A percentile compares a stretch with the other conserved stretches of the same genome.
Conservation (phyloP, 192 early-diverging fungal species). For the Podila epicladia region DNA sequence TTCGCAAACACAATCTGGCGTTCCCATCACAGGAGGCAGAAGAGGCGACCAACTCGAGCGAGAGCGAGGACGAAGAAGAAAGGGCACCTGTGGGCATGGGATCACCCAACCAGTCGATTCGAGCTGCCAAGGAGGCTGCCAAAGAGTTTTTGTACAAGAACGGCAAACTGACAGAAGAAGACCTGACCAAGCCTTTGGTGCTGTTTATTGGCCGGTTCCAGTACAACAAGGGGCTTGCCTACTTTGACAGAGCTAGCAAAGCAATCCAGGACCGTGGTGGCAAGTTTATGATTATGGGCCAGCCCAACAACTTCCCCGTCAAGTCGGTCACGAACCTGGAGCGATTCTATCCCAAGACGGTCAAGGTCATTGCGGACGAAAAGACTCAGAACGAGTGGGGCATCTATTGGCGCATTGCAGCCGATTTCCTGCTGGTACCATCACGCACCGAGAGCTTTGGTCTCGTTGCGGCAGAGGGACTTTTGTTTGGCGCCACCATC, state of each 20-base stretch:
- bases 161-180: slow-evolving; percentile 42
- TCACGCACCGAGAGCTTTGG: slow-evolving; percentile 66
- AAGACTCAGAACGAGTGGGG: slow-evolving; percentile 58
- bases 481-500: slow-evolving; percentile 62
- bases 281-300: slow-evolving; percentile 64
- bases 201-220: slow-evolving; percentile 66
- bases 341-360: slow-evolving; percentile 47
- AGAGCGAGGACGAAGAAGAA: not conserved
- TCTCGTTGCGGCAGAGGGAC: slow-evolving; percentile 63
- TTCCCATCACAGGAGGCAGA: slow-evolving; percentile 52
- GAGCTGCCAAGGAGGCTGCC: slow-evolving; percentile 55
- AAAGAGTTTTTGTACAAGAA: slow-evolving; percentile 57
- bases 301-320: slow-evolving; percentile 61
- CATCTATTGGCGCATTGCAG: slow-evolving; percentile 58
- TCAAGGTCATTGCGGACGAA: slow-evolving; percentile 48
- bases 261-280: slow-evolving; percentile 51
- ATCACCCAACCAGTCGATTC: slow-evolving; percentile 22
- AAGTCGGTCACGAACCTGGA: slow-evolving; percentile 46
- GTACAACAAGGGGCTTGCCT: slow-evolving; percentile 66
- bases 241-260: slow-evolving; percentile 47
- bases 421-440: slow-evolving; percentile 63
- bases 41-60: slow-evolving; percentile 4
- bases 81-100: not conserved
- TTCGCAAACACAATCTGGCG: slow-evolving; percentile 37
- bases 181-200: slow-evolving; percentile 53